These are phyloP conservation scores for Wickerhamomyces bovis DNA, from an alignment of 805 yeast species.

Conservation along the genomic window DNA sequence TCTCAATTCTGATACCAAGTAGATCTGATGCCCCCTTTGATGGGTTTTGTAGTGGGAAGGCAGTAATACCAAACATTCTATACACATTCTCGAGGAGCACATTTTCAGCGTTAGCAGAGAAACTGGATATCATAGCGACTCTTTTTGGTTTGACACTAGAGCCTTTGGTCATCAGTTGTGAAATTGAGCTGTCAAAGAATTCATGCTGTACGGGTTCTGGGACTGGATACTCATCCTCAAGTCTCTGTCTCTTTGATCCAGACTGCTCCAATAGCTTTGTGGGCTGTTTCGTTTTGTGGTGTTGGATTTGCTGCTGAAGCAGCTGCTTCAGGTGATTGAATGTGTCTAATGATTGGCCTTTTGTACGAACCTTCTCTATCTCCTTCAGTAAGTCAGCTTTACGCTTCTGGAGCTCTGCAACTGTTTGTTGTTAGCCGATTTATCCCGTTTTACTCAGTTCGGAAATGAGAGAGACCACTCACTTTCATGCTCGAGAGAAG, in stretches of 20 bases:
- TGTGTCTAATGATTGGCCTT: slow-evolving; percentile 20
- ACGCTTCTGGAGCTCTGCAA: slow-evolving; percentile 17
- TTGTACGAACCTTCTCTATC: slow-evolving; percentile 20
- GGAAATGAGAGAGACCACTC: not conserved
- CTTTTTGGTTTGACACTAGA: not conserved
- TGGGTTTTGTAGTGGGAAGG: slow-evolving; percentile 27
- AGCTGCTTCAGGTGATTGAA: slow-evolving; percentile 24
- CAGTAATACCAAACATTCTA: slow-evolving; percentile 34
- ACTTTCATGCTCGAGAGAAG: slow-evolving; percentile 30
- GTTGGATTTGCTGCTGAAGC: not conserved
- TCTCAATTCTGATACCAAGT: slow-evolving; percentile 35
- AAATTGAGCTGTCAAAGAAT: slow-evolving; percentile 21
- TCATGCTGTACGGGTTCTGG: slow-evolving; percentile 23
- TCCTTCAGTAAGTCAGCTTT: slow-evolving; percentile 19
- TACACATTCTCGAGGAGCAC: slow-evolving; percentile 29
- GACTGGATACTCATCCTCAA: slow-evolving; percentile 12
- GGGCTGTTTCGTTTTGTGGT: not conserved
- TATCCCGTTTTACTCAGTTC: not conserved
- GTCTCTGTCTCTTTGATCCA: slow-evolving; percentile 4
- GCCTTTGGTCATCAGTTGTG: slow-evolving; percentile 2
- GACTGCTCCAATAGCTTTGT: not conserved
- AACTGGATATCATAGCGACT: no score
- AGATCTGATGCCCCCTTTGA: slow-evolving; percentile 15
- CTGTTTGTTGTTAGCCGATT: slow-evolving; percentile 6
- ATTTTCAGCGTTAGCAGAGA: slow-evolving; percentile 9